A percentile compares a stretch with the other conserved stretches of the same genome.
Conservation (phyloP, 225 moss, liverwort and hornwort genomes). For the Physcomitrellopsis africana region DNA sequence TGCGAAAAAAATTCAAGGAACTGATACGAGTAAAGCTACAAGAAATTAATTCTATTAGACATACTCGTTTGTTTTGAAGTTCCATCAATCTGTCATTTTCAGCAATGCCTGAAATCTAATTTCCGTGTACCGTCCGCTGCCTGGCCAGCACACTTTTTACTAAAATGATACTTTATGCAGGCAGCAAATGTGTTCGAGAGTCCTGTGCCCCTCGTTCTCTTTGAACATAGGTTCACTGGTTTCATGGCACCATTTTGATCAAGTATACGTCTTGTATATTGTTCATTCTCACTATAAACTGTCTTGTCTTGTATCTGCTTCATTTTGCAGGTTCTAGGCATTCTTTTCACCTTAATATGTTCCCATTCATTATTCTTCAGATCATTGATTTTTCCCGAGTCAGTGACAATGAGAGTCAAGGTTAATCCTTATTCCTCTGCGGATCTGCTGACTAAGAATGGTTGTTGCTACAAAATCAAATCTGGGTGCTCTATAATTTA, state of each 20-base stretch:
- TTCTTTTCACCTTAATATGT: conserved; percentile 40
- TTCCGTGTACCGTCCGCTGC: no score
- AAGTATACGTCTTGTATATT: neutral
- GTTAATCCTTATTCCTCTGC: no score
- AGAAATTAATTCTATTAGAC: neutral
- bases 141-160: no score
- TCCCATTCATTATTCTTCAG: no score
- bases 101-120: no score
- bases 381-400: no score
- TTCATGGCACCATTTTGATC: conserved; percentile 71
- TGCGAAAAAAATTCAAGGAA: conserved; percentile 41
- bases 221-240: conserved; percentile 83
- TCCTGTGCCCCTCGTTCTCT: conserved; percentile 71
- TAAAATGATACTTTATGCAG: no score
- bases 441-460: no score
- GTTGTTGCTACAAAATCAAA: no score
- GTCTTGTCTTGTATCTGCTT: conserved; percentile 6
- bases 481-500: no score
- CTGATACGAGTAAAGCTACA: neutral
- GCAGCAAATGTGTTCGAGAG: conserved; percentile 75
- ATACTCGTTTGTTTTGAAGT: neutral
- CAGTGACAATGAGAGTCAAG: no score
- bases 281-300: neutral
- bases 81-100: neutral
- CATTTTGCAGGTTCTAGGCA: conserved; percentile 64